These are phyloP conservation scores for Botrytis fabae DNA, from an alignment of 2,329 filamentous ascomycete genomes.

Conservation along the genomic window DNA sequence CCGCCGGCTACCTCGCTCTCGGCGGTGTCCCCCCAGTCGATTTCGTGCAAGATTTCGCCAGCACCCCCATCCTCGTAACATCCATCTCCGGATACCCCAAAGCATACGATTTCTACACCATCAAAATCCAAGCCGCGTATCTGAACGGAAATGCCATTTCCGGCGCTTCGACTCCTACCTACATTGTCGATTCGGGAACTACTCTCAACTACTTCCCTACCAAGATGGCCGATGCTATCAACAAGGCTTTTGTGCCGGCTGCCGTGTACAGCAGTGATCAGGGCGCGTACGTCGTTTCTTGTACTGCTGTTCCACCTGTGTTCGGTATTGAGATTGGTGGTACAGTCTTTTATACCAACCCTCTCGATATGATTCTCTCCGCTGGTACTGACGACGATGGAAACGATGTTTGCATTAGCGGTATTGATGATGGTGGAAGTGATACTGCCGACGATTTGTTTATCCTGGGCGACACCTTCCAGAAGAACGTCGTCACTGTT, in stretches of 20 bases:
- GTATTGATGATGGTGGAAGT: slow-evolving; percentile 39
- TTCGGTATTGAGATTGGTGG: slow-evolving; percentile 46
- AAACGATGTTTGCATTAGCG: slow-evolving; percentile 40
- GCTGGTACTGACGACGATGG: slow-evolving; percentile 27
- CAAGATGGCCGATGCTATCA: slow-evolving; percentile 42
- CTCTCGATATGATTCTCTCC: slow-evolving; percentile 39
- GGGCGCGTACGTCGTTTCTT: slow-evolving; percentile 45
- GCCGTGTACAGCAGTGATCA: slow-evolving; percentile 40
- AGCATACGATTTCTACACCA: slow-evolving; percentile 32
- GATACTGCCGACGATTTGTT: slow-evolving; percentile 38
- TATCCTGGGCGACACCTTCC: slow-evolving; percentile 49
- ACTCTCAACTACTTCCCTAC: slow-evolving; percentile 45
- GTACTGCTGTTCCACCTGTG: slow-evolving; percentile 44
- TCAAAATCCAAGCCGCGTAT: slow-evolving; percentile 26
- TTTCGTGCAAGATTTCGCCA: slow-evolving; percentile 29
- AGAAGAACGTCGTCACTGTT: slow-evolving; percentile 52
- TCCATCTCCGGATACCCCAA: slow-evolving; percentile 28
- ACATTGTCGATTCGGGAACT: slow-evolving; percentile 47
- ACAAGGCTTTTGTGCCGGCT: slow-evolving; percentile 46
- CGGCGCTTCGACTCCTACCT: slow-evolving; percentile 23
- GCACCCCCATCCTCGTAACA: slow-evolving; percentile 30
- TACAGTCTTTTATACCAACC: slow-evolving; percentile 39
- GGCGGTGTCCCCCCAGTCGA: slow-evolving; percentile 51
- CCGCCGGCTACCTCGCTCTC: slow-evolving; percentile 49
- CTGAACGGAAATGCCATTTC: slow-evolving; percentile 22